Percentiles rank a stretch among this genome's conserved stretches.
Evolutionary conservation across 106 monocot genomes (phyloP).

Genomic region (Phalaenopsis aphrodite): DNA sequence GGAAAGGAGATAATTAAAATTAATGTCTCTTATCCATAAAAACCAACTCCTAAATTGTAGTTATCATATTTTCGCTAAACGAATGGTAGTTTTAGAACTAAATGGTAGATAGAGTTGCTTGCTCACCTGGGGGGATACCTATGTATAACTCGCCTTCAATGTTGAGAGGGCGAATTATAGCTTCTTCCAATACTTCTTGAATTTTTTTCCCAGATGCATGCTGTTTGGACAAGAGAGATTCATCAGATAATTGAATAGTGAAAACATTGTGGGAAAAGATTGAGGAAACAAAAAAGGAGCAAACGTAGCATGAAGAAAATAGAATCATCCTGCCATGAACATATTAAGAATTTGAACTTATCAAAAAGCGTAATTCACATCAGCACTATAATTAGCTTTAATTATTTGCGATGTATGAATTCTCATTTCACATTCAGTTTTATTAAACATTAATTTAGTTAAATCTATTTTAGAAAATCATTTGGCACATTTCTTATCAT

Average conservation of each 20-base stretch:
- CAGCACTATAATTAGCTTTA: not conserved
- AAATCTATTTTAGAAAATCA: too few relatives aligned
- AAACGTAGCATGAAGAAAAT: not conserved
- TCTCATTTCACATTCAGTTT: too few relatives aligned
- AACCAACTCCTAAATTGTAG: not conserved
- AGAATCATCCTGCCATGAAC: not conserved
- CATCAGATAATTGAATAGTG: not conserved
- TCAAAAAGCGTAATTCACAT: too few relatives aligned
- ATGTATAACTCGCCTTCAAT: conserved; percentile 90
- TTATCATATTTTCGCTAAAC: not conserved
- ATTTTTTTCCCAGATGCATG: conserved; percentile 87
- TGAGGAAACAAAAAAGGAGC: not conserved
- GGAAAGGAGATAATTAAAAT: not conserved
- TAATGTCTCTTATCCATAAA: too few relatives aligned
- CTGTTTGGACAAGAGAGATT: conserved; percentile 30
- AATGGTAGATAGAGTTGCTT: not conserved
- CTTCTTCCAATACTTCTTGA: conserved; percentile 90
- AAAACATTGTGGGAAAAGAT: not conserved
- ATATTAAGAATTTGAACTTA: too few relatives aligned
- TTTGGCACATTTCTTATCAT: not conserved
- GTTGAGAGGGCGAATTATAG: conserved; percentile 74
- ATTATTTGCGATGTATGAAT: not conserved
- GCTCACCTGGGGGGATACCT: conserved; percentile 91
- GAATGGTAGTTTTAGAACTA: not conserved
- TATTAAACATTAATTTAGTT: too few relatives aligned